Evolutionary conservation across 768 basidiomycete genomes (phyloP).

Genomic region (Agaricus sinodeliciosus): DNA sequence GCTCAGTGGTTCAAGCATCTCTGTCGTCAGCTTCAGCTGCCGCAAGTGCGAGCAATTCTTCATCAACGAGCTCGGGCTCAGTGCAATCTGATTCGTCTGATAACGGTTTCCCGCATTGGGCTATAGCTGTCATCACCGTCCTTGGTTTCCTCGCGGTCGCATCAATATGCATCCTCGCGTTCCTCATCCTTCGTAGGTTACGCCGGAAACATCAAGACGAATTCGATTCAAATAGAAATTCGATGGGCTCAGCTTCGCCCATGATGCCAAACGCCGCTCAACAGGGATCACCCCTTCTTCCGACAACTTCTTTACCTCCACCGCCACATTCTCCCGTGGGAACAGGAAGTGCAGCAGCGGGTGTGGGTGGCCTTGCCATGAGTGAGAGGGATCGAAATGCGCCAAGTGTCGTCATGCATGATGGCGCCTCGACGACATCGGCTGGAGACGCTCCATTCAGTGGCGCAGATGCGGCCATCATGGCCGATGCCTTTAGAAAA

Average conservation of each 20-base stretch:
- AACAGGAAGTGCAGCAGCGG: conserved; percentile 10
- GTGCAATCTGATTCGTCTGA: conserved; percentile 36
- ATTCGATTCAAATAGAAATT: conserved; percentile 52
- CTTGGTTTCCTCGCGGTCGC: conserved; percentile 81
- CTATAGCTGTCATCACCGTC: conserved; percentile 84
- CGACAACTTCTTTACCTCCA: conserved; percentile 17
- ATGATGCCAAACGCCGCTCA: conserved; percentile 67
- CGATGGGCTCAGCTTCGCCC: conserved; percentile 74
- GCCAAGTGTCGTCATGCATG: conserved; percentile 46
- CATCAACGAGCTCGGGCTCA: conserved; percentile 22
- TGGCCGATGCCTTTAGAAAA: conserved; percentile 89
- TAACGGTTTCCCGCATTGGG: conserved; percentile 75
- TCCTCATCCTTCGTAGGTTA: conserved; percentile 67
- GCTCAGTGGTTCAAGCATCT: conserved; percentile 11
- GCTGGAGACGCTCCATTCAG: conserved; percentile 66
- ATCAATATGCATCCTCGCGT: conserved; percentile 58
- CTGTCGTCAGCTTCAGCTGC: conserved; percentile 30
- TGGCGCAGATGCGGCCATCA: conserved; percentile 83
- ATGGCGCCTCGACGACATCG: conserved; percentile 71
- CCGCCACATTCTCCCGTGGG: conserved; percentile 9
- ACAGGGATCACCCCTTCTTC: conserved; percentile 42
- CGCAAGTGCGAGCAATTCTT: conserved; percentile 21
- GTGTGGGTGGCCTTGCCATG: conserved; percentile 19
- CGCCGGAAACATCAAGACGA: conserved; percentile 41
- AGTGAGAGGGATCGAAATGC: conserved; percentile 25